Evolutionary conservation across 2,329 filamentous ascomycete genomes (phyloP), one percentile per base, ranked within the genome.

Genomic region (Exserohilum rostratum): DNA sequence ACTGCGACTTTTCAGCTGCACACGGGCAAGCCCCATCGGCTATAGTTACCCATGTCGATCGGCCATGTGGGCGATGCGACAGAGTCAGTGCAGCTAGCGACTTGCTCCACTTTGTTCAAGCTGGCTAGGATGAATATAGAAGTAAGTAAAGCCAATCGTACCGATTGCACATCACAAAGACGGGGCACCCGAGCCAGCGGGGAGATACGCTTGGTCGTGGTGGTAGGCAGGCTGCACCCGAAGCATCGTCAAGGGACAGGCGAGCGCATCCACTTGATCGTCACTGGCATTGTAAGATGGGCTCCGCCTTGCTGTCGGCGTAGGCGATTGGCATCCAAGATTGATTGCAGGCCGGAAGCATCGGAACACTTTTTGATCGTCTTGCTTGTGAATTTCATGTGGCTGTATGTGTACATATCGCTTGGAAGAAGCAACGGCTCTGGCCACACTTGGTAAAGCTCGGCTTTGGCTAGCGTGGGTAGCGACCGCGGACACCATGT

Each of bases 121-220:
- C 18, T 34, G 10, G n/a, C 7, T 13, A 12, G 20, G 9, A 50
- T 43, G 13, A n/a, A n/a, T n/a, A n/a, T n/a, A n/a, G n/a, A n/a
- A n/a, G n/a, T n/a, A n/a, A n/a, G n/a, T n/a, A n/a, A n/a, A n/a
- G n/a, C n/a, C n/a, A n/a, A n/a, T n/a, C n/a, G n/a, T n/a, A n/a
- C n/a, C 29, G 34, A 20, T 5, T 44, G 7, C 27, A 20, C 33
- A 25, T 20, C 5, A 33, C 27, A 34, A 45, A 30, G 15, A 40
- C 30, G 30, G 42, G 34, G 18, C 12, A 40, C 12, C 43, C 43
- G 50, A 39, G 3, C 22, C 22, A 50, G 39, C 42, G 46, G 51
- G 46, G 46, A 27, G 29, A n/a, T n/a, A 13, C n/a, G 31, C 15
- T 39, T 22, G 29, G 9, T 38, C 38, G 29, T 45, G 6, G 30